phyloP scores from a whole-genome alignment of 139 green algal species.

The Chlorella sp. region DNA sequence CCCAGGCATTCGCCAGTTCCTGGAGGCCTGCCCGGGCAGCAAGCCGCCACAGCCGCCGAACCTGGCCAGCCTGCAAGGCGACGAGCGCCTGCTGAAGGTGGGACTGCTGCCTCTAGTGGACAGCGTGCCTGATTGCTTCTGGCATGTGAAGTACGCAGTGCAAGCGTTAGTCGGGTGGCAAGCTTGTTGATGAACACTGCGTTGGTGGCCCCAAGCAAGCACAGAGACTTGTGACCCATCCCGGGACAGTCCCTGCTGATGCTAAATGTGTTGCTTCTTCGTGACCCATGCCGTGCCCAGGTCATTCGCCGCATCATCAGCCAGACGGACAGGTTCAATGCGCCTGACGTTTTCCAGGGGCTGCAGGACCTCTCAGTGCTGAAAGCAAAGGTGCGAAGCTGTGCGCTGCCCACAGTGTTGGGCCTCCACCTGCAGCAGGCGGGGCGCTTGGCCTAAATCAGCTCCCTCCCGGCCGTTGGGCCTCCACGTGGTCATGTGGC shows the following conservation, averaged over 20 bases:
- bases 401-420: too few species aligned
- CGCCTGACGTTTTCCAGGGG: slow-evolving; percentile 71
- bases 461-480: too few species aligned
- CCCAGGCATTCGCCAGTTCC: slow-evolving; percentile 67
- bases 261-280: too few species aligned
- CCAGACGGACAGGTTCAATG: slow-evolving; percentile 47
- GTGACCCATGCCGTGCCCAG: not conserved
- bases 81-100: slow-evolving; percentile 65
- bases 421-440: not conserved
- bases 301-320: slow-evolving; percentile 74
- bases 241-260: too few species aligned
- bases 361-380: slow-evolving; percentile 35
- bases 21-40: slow-evolving; percentile 44
- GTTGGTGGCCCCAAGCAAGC: too few species aligned
- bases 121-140: too few species aligned
- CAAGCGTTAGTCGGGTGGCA: too few species aligned
- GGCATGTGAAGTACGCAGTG: too few species aligned
- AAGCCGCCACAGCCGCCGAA: not conserved
- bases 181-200: too few species aligned
- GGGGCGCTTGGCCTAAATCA: not conserved
- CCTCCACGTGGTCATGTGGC: too few species aligned
- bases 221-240: too few species aligned
- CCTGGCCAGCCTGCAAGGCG: slow-evolving; percentile 19
- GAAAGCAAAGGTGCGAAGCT: slow-evolving; percentile 4
- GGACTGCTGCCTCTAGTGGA: not conserved